Base-by-base conservation (phyloP, 208 protist species). In the Trypanosoma cruzi region DNA sequence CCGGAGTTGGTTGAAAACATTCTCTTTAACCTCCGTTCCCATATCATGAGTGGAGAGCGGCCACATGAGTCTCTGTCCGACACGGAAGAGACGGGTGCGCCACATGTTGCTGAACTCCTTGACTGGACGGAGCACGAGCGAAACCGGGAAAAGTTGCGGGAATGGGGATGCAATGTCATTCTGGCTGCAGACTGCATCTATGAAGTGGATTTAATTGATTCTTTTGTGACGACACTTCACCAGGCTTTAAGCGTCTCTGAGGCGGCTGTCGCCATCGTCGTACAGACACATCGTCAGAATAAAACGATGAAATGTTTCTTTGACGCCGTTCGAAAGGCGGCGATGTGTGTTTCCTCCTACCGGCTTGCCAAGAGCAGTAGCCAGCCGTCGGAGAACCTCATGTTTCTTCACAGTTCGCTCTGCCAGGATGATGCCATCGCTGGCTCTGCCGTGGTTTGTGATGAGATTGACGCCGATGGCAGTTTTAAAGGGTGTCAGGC, bases 111-210 rank as follows among this genome's bases (percentile, higher is more conserved):
- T n/a, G 71, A 77, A 26, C 57, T 84, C 20, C 71, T 95, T 31
- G 87, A 92, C 68, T 95, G 90, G 90, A 77, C 32, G 56, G 71
- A 89, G 16, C 61, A 75, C 26, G 72, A 68, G 10, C 49, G 68
- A 28, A 86, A 82, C 34, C 64, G 75, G 52, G 54, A 62, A 20
- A 65, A 84, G 36, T 37, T 95, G 31, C 58, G 70, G 36, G 68
- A 80, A 22, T 82, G 76, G 74, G 56, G 56, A n/a, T 76, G 72
- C 31, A 82, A 93, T 58, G 63, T 95, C 13, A 69, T 85, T 29
- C 64, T 95, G 20, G 87, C 86, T 6, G 86, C 90, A 11, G 90
- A 95, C 76, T 93, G 86, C 66, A 83, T 95, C 60, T 95, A 95
- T 71, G 90, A 93, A 29, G 80, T 82, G 6, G 61, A 76, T 32